Evolutionary conservation across 2,329 filamentous ascomycete genomes (phyloP).

Genomic region (Ceratocystis huliohia): DNA sequence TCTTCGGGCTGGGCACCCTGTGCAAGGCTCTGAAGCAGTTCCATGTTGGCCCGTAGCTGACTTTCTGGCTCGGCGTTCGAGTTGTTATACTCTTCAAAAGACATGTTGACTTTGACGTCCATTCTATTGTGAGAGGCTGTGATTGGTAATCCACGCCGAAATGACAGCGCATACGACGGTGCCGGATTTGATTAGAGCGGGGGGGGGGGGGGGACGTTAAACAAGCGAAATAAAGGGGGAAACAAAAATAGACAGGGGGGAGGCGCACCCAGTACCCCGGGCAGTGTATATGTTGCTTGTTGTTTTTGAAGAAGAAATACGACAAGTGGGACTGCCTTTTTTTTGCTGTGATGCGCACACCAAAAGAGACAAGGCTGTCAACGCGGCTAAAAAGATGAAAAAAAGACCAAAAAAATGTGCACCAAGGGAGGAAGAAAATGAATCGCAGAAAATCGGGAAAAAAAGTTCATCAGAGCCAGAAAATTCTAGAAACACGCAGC

Average conservation of each 20-base stretch:
- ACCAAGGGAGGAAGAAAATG: not conserved
- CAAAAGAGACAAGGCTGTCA: conserved; percentile 5
- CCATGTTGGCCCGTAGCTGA: conserved; percentile 17
- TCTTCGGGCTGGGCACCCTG: conserved; percentile 11
- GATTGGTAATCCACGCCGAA: not conserved
- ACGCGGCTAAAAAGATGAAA: not conserved
- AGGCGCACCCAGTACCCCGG: not conserved
- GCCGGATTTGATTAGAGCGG: not conserved
- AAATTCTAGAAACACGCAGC: not conserved
- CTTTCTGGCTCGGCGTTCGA: conserved; percentile 7
- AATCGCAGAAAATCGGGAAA: not conserved
- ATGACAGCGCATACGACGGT: not conserved
- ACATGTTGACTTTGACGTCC: conserved; percentile 13
- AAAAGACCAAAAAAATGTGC: conserved; percentile 6
- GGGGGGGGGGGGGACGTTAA: not conserved
- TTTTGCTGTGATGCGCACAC: conserved; percentile 6
- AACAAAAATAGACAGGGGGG: not conserved
- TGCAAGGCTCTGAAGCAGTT: conserved; percentile 18
- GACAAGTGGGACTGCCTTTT: conserved; percentile 1
- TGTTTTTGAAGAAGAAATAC: conserved; percentile 1
- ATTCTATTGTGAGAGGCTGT: not conserved
- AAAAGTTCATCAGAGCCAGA: not conserved
- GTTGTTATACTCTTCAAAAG: conserved; percentile 15
- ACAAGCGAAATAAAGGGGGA: not conserved
- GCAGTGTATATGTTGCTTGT: not conserved